Evolutionary conservation across 2,329 filamentous ascomycete species (phyloP), one percentile per base, ranked within the genome.

Genomic region (Rhynchosporium agropyri): DNA sequence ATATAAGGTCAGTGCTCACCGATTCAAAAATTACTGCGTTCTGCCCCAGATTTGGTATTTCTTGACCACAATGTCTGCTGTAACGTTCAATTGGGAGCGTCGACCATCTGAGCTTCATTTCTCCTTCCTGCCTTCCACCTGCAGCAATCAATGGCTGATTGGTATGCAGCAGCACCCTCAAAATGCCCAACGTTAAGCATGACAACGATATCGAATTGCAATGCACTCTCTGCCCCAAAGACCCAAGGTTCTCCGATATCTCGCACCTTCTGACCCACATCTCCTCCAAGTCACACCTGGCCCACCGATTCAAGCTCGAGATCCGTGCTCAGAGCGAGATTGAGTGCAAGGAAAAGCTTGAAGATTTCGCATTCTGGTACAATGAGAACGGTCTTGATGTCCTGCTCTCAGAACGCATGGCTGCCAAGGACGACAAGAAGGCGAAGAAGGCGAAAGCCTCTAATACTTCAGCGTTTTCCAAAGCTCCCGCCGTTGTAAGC

Each of bases 231-330:
- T 98, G 94, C 75, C 89, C 90, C 42, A 91, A 89, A 69, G 84
- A 83, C 65, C 91, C 91, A 45, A 84, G 78, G 36, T 97, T 97
- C 78, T 96, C 92, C 61, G 94, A 98, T 76, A 82, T 92, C 50
- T 97, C 93, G 40, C 94, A 97, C 76, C 81, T 97, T 43, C 84
- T 98, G 73, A 98, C 94, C 12, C 94, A 98, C 74, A 86, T 97
- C 66, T 87, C 90, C 64, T 97, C 93, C 67, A 97, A 97, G 75
- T 89, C 90, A n/a, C 94, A 98, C 75, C 80, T 97, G 40, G 88
- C 92, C 64, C 85, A 91, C 74, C 87, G 91, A 71, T 96, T 93
- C 79, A 92, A 91, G 72, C 83, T 92, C 58, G 88, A 91, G 71
- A 85, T 97, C 68, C 85, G 84, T 62, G 85, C 88, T 61, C 83